Evolutionary conservation across 495 filamentous ascomycete genomes (phyloP).

Genomic region (Penicillium parvum): DNA sequence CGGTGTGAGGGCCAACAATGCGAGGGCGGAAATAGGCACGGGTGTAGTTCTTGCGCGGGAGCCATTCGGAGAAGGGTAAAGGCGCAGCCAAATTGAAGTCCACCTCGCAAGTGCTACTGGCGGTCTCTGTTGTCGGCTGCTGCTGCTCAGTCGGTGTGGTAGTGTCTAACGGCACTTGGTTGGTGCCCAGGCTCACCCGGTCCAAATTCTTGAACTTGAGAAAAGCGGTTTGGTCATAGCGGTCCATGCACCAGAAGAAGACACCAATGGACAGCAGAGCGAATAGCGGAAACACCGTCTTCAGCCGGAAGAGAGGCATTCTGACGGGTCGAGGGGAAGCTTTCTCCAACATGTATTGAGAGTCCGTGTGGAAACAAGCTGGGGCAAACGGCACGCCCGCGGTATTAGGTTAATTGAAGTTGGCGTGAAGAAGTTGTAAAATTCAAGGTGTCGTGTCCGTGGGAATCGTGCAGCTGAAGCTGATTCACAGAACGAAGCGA

Average conservation of each 20-base stretch:
- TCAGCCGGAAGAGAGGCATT: conserved; percentile 44
- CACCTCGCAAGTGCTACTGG: conserved; percentile 30
- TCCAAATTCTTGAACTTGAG: conserved; percentile 41
- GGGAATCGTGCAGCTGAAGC: conserved; percentile 8
- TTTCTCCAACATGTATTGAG: conserved; percentile 38
- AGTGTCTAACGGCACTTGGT: conserved; percentile 16
- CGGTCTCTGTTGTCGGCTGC: conserved; percentile 9
- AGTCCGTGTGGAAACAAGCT: neutral
- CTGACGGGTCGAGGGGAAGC: conserved; percentile 29
- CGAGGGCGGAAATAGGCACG: conserved; percentile 45
- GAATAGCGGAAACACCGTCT: conserved; percentile 43
- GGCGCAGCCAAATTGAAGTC: conserved; percentile 37
- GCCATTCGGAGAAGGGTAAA: conserved; percentile 43
- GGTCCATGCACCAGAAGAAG: conserved; percentile 45
- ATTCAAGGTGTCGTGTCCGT: conserved; percentile 11
- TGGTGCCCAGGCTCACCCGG: conserved; percentile 16
- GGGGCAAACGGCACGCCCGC: conserved; percentile 4
- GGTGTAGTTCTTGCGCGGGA: conserved; percentile 47
- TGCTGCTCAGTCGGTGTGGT: no score
- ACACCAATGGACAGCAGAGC: conserved; percentile 42
- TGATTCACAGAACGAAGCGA: conserved; percentile 2
- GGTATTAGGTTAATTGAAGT: neutral
- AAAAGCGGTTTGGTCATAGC: conserved; percentile 42
- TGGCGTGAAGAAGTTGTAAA: conserved; percentile 1
- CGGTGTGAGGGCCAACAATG: conserved; percentile 33